Evolutionary conservation across 23 red algal species (phyloP).

Genomic region (Gracilaria vermiculophylla): DNA sequence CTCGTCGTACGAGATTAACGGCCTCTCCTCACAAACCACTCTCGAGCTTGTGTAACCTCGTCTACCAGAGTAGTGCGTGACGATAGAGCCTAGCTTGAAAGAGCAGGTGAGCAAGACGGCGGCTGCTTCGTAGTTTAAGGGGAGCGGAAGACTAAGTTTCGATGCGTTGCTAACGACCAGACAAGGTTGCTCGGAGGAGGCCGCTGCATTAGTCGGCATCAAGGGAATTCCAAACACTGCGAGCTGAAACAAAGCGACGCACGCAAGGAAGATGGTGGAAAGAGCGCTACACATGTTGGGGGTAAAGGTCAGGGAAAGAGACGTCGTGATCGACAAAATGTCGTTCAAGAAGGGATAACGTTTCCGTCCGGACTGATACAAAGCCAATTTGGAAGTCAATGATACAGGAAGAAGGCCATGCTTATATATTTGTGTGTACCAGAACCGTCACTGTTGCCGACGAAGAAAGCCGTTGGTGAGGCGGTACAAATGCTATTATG

Average conservation of each 20-base stretch:
- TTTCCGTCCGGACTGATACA: too few relatives aligned
- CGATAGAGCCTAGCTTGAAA: neutral
- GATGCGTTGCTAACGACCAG: neutral
- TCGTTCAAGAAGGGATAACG: too few relatives aligned
- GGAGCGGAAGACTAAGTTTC: neutral
- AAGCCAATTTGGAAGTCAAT: too few relatives aligned
- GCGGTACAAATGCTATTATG: too few relatives aligned
- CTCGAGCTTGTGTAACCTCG: neutral
- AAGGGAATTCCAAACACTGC: neutral
- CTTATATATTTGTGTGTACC: too few relatives aligned
- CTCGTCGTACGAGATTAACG: neutral
- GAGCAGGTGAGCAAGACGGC: neutral
- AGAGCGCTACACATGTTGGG: neutral
- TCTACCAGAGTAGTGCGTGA: neutral
- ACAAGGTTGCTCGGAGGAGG: neutral
- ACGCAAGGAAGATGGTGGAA: neutral
- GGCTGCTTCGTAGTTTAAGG: neutral
- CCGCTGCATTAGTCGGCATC: neutral
- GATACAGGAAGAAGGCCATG: too few relatives aligned
- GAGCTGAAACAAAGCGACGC: neutral
- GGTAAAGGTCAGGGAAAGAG: too few relatives aligned
- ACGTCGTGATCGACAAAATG: too few relatives aligned
- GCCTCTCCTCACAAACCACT: neutral
- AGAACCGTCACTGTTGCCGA: too few relatives aligned
- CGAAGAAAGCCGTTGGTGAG: too few relatives aligned